phyloP scores from a whole-genome alignment of 768 basidiomycete species.

The Lactarius trivialis region DNA sequence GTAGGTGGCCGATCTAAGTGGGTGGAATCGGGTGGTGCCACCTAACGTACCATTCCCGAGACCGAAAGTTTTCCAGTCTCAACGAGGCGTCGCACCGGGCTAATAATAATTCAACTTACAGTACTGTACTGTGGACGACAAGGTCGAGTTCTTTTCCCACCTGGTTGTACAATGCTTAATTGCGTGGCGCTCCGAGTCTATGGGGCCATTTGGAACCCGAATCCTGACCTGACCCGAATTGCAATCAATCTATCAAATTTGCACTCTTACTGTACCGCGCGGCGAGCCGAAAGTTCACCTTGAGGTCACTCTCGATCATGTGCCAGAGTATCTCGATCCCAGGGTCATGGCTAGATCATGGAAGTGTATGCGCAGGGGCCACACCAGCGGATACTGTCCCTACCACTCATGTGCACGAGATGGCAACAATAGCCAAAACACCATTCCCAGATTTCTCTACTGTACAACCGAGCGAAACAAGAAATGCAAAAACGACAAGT shows the following conservation, averaged over 20 bases:
- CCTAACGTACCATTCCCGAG: not conserved
- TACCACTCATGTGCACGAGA: not conserved
- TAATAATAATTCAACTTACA: no score
- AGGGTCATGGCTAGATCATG: not conserved
- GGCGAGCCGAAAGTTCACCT: not conserved
- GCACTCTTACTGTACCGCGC: not conserved
- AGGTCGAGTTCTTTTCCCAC: not conserved
- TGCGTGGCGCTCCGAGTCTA: not conserved
- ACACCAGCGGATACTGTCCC: not conserved
- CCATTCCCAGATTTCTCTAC: conserved; percentile 16
- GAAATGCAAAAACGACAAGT: not conserved
- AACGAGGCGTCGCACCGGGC: no score
- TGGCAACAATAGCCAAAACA: not conserved
- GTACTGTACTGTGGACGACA: no score
- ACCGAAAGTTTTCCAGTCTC: not conserved
- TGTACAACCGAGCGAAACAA: conserved; percentile 13
- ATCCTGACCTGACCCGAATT: not conserved
- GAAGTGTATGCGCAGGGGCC: not conserved
- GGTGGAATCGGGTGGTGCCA: not conserved
- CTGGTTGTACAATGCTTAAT: not conserved
- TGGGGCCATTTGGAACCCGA: conserved; percentile 7
- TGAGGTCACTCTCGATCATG: not conserved
- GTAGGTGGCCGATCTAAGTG: conserved; percentile 1
- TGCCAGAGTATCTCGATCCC: not conserved
- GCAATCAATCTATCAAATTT: not conserved